Evolutionary conservation across 2,329 filamentous ascomycete species (phyloP), one percentile per base, ranked within the genome.

Genomic region (Fusarium udum): DNA sequence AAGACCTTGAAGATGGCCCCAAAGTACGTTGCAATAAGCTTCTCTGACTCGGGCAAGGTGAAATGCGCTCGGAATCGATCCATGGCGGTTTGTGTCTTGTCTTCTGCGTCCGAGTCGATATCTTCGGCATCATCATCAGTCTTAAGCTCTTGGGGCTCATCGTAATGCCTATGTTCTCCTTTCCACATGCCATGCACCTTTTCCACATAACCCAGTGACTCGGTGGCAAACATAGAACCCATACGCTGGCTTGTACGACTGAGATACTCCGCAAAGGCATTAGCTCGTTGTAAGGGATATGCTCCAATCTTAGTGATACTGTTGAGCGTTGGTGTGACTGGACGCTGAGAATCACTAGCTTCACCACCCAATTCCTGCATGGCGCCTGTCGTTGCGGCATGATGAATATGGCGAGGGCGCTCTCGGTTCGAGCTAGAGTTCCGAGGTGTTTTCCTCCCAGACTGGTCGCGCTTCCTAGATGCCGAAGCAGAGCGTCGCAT

Each of bases 151-250:
- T 84, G 81, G 6, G 86, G 86, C 48, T 89, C 92, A 56, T 92
- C 91, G 78, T 98, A 99, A 82, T 98, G 95, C 77, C 92, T 95
- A 76, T 92, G 92, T 18, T 94, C 94, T 39, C 96, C 96, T 75
- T 95, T 93, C 91, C 96, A 96, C 93, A 98, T 98, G 42, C 95
- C 95, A 0, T 95, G 97, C 1, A 98, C 95, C 81, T 98, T 98
- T 79, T 97, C 95, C 37, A 97, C 92, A 79, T 98, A 98, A 4
- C 94, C 95, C 91, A 97, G 97, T 1, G 95, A 97, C 80, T 98
- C 95, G 1, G 92, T 94, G 12, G 95, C 93, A 51, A 98, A 84
- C 14, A 97, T 84, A 34, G 87, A 93, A 68, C 93, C 94, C 91
- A 98, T 93, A 39, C 91, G 90, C 75, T 93, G 93, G 28, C 94